phyloP scores from a whole-genome alignment of 805 yeast genomes.

The Saccharomycodes ludwigii region DNA sequence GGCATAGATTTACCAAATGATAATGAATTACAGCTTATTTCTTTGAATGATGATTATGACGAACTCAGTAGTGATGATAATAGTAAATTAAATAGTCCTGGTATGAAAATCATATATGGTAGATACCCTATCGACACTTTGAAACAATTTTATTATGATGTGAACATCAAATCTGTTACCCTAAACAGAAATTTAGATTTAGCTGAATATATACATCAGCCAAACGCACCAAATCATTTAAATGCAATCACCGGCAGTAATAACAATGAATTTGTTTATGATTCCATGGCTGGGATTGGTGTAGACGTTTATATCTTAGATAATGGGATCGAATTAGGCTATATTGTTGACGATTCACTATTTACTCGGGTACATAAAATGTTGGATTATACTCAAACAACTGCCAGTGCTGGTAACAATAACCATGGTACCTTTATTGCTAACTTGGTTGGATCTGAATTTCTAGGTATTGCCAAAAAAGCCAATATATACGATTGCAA shows the following conservation, averaged over 20 bases:
- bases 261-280: slow-evolving; percentile 28
- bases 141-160: slow-evolving; percentile 24
- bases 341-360: slow-evolving; percentile 30
- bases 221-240: slow-evolving; percentile 31
- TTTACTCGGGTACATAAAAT: slow-evolving; percentile 29
- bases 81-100: background rate
- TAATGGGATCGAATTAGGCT: slow-evolving; percentile 29
- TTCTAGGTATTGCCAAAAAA: slow-evolving; percentile 42
- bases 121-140: slow-evolving; percentile 22
- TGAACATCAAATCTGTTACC: slow-evolving; percentile 25
- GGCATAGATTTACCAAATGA: too few species aligned
- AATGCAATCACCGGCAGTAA: slow-evolving; percentile 28
- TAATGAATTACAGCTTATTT: slow-evolving; percentile 1
- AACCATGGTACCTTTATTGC: slow-evolving; percentile 53
- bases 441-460: slow-evolving; percentile 37
- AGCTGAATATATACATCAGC: slow-evolving; percentile 25
- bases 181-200: slow-evolving; percentile 24
- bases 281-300: slow-evolving; percentile 29
- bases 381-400: slow-evolving; percentile 32
- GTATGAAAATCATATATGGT: slow-evolving; percentile 14
- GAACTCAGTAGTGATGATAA: background rate
- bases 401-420: slow-evolving; percentile 22
- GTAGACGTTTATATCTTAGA: slow-evolving; percentile 28
- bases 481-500: slow-evolving; percentile 31
- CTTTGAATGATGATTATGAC: slow-evolving; percentile 1